Base-by-base conservation (phyloP, 2,329 filamentous ascomycete genomes). In the Neonectria coccinea region DNA sequence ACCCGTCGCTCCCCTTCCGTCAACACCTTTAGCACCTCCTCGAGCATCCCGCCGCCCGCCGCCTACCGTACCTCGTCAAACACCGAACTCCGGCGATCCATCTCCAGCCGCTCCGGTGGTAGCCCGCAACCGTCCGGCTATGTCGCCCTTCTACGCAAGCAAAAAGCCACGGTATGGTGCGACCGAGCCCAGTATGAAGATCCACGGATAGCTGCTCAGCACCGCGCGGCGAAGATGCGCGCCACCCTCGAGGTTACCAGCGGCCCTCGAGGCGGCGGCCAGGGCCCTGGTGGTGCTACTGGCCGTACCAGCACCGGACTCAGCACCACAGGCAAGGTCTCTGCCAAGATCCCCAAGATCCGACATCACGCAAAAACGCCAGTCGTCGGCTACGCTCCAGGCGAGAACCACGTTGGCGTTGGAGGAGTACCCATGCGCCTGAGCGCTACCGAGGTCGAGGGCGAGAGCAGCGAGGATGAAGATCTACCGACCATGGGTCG, bases 121-220 rank as follows among this genome's bases (percentile, higher is more conserved):
- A 73, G 82, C 59, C 83, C 83, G 16, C 86, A 87, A 66, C 81
- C 91, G 2, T 86, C 86, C n/a, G 90, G 93, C 69, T 99, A 99
- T 79, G 96, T 99, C 56, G 94, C 96, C 39, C 86, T 97, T n/a
- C 91, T 99, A 81, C 89, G 96, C 67, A 95, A 94, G 78, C 96
- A 99, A 80, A 98, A 98, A 79, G 96, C 94, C 33, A 99, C 96
- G 0, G 96, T 99, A 5, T 99, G 96, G 96, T 97, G 94, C 82
- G 96, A 98, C 77, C 91, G 94, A 58, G 88, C 95, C 10, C 96
- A 99, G 78, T 90, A 92, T 67, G 94, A 98, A 79, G 96, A 99
- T 77, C 93, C 95, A 1, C 88, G 93, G 55, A 82, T 96, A 62
- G 82, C 91, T 4, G 94, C 93, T 29, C 91, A 94, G 74, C 94